phyloP scores from a whole-genome alignment of 75 land plant genomes.

The Pinus taeda region DNA sequence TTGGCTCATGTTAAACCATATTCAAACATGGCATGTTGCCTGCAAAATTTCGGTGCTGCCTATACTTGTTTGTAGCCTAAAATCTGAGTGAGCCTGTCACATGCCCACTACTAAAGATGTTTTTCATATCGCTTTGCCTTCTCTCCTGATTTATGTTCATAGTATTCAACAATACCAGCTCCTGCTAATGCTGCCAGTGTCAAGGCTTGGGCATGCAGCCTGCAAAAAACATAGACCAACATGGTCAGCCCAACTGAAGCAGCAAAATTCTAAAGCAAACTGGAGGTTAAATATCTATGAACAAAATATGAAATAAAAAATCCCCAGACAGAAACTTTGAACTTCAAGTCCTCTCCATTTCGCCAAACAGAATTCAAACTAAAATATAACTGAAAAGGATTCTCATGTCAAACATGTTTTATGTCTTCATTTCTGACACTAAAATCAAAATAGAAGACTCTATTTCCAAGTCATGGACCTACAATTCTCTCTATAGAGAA shows the following conservation, averaged over 20 bases:
- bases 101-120: conserved; percentile 6
- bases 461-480: no score
- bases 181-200: conserved; percentile 82
- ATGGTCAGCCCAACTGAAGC: not conserved
- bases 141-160: conserved; percentile 43
- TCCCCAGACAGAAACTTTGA: no score
- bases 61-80: not conserved
- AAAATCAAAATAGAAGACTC: no score
- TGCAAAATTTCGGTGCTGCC: not conserved
- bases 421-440: no score
- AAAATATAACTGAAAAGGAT: no score
- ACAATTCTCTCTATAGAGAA: no score
- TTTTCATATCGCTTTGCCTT: conserved; percentile 58
- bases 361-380: no score
- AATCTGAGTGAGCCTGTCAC: not conserved
- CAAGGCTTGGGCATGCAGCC: conserved; percentile 82
- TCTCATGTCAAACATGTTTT: no score
- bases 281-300: no score
- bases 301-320: no score
- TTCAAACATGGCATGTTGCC: not conserved
- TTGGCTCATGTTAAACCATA: no score
- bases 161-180: conserved; percentile 81
- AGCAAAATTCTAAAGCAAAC: not conserved
- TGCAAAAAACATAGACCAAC: conserved; percentile 22
- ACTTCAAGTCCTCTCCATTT: no score